These are phyloP conservation scores for Lasiosphaeriaceae sp. DNA, from an alignment of 495 filamentous ascomycete species.

Conservation along the genomic window DNA sequence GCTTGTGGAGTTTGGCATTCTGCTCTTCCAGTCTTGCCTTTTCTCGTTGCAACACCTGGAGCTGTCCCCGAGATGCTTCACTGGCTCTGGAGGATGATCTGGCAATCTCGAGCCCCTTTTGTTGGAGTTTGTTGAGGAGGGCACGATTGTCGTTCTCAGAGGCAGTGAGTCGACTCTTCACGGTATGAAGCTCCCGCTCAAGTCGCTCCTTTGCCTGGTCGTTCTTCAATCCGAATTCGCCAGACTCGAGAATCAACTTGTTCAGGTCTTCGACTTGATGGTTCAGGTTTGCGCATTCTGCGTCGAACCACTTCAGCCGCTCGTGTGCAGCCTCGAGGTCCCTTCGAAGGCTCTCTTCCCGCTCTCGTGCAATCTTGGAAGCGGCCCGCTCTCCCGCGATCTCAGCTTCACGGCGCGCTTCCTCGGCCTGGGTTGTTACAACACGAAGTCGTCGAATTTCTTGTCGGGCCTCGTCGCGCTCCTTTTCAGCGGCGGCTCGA, in stretches of 20 bases:
- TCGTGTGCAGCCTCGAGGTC: slow-evolving; percentile 72
- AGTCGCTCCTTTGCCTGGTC: slow-evolving; percentile 92
- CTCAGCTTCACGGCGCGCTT: slow-evolving; percentile 79
- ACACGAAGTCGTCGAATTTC: slow-evolving; percentile 81
- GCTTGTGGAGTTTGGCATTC: slow-evolving; percentile 71
- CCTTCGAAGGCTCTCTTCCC: slow-evolving; percentile 68
- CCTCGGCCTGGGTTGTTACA: slow-evolving; percentile 77
- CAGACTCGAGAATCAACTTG: slow-evolving; percentile 80
- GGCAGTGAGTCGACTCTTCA: slow-evolving; percentile 84
- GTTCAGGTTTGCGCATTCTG: slow-evolving; percentile 69
- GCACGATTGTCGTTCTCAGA: slow-evolving; percentile 98
- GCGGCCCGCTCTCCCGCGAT: slow-evolving; percentile 74
- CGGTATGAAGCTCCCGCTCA: slow-evolving; percentile 86
- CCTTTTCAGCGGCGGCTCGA: slow-evolving; percentile 70
- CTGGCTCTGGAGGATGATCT: slow-evolving; percentile 81
- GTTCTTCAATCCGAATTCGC: slow-evolving; percentile 77
- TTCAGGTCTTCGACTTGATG: slow-evolving; percentile 75
- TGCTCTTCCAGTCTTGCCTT: slow-evolving; percentile 83
- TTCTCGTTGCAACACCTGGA: slow-evolving; percentile 74
- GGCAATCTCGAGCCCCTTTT: slow-evolving; percentile 96
- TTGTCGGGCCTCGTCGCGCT: slow-evolving; percentile 81
- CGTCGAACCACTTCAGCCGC: slow-evolving; percentile 68
- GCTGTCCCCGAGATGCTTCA: slow-evolving; percentile 76
- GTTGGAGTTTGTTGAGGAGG: slow-evolving; percentile 91
- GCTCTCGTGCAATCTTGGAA: slow-evolving; percentile 73